Base-by-base conservation (phyloP, 805 yeast genomes). In the Metschnikowia amazonensis region DNA sequence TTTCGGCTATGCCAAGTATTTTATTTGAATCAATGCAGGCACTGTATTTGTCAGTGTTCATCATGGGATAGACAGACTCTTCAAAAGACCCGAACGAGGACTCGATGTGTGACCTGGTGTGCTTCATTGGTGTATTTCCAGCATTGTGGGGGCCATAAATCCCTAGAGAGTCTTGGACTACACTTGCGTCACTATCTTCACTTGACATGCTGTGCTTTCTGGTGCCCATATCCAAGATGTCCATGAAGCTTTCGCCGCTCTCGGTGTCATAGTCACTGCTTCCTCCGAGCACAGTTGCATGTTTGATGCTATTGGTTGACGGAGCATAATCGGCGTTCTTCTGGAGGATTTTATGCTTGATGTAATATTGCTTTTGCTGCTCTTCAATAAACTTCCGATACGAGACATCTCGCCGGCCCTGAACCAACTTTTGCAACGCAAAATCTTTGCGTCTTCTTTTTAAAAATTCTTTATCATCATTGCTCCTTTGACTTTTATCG, bases 341-440 rank as follows among this genome's bases (percentile, higher is more conserved):
- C 31, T 45, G 51, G 6, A 44, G 45, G 17, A 46, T 47, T 18
- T 46, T 46, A 37, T 50, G 48, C 44, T 44, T 48, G 36, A 45
- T 42, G 35, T 50, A 54, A 45, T 63, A 64, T 5, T 58, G 47
- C 38, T 50, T 44, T 44, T 64, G 70, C 35, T 59, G 60, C 20
- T 57, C 53, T 17, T 51, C 50, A 16, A 66, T 60, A 20, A 59
- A 50, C 6, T 56, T 42, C 27, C 48, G 55, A 44, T 49, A 64
- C 16, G 49, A 52, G 3, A 40, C 45, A 34, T 62, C 63, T 6
- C 54, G 47, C 39, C 71, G 49, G 4, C 68, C 69, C 9, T 58
- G 53, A 14, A 62, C 56, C 9, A 65, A 37, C 10, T 56, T 55
- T 44, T 63, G 64, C 11, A 66, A 39, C 20, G 55, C 50, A 40